Conservation (phyloP, 176 grass and related monocot genomes). For the Areca catechu region DNA sequence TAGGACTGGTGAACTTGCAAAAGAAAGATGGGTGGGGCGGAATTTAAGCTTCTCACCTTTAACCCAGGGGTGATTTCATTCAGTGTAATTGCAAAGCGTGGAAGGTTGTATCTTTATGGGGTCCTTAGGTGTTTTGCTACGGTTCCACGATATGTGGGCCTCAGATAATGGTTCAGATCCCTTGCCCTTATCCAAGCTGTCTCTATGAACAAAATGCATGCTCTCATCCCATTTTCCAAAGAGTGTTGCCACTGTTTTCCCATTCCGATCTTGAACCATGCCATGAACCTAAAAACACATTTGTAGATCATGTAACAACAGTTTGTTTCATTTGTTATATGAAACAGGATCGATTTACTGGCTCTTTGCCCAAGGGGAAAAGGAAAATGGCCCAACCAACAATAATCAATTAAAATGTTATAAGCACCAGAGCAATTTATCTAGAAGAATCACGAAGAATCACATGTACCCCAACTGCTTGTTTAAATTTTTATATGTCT, state of each 20-base stretch:
- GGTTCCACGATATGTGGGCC: slow-evolving; percentile 73
- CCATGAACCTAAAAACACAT: slow-evolving; percentile 75
- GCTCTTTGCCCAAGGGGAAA: too few species aligned
- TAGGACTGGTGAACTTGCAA: too few species aligned
- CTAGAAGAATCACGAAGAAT: too few species aligned
- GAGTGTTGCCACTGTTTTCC: slow-evolving; percentile 85
- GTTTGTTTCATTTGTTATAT: too few species aligned
- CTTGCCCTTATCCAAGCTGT: slow-evolving; percentile 87
- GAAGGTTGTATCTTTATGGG: slow-evolving; percentile 83
- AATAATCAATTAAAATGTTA: too few species aligned
- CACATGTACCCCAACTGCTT: too few species aligned
- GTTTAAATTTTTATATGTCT: too few species aligned
- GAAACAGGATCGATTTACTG: too few species aligned
- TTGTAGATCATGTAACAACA: not conserved
- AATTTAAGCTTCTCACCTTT: slow-evolving; percentile 46
- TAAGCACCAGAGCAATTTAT: too few species aligned
- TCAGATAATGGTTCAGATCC: slow-evolving; percentile 82
- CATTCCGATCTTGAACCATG: slow-evolving; percentile 84
- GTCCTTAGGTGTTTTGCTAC: slow-evolving; percentile 63
- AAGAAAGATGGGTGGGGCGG: not conserved
- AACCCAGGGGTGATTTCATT: slow-evolving; percentile 81
- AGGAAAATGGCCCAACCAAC: too few species aligned
- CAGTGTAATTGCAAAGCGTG: slow-evolving; percentile 83
- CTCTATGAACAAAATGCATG: slow-evolving; percentile 92
- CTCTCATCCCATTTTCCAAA: slow-evolving; percentile 99